A percentile compares a stretch with the other conserved stretches of the same genome.
Conservation (phyloP, 2,329 filamentous ascomycete genomes). For the Drechslera avenae region DNA sequence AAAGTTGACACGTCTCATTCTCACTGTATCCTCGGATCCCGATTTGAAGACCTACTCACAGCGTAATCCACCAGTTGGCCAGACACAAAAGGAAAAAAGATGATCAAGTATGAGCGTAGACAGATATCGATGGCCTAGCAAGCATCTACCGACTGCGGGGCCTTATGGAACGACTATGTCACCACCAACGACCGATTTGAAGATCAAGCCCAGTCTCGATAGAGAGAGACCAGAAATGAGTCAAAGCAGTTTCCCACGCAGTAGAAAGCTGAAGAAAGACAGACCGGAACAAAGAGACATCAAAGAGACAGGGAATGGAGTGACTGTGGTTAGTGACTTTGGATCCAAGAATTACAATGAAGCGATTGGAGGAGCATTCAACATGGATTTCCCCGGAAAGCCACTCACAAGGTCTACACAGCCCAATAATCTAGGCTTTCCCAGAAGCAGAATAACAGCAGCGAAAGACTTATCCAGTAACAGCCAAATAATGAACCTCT, state of each 20-base stretch:
- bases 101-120: slow-evolving; percentile 1
- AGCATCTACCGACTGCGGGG: not conserved
- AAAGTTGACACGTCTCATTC: slow-evolving; percentile 18
- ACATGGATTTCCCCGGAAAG: no score
- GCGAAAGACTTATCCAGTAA: not conserved
- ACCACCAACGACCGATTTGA: not conserved
- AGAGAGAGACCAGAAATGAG: no score
- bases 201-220: not conserved
- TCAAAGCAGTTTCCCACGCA: no score
- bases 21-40: slow-evolving; percentile 18
- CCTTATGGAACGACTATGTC: not conserved
- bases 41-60: slow-evolving; percentile 17
- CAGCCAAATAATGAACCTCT: not conserved
- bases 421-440: not conserved
- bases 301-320: not conserved
- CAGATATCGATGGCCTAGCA: slow-evolving; percentile 1
- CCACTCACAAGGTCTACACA: no score
- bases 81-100: not conserved
- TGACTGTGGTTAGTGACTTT: not conserved
- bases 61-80: not conserved
- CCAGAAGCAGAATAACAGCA: not conserved
- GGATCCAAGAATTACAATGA: not conserved
- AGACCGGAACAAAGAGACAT: not conserved
- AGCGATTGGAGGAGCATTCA: no score
- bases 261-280: not conserved